A percentile compares a stretch with the other conserved stretches of the same genome.
These are phyloP conservation scores for Crepidotus variabilis DNA, from an alignment of 768 basidiomycete genomes.

Conservation along the genomic window DNA sequence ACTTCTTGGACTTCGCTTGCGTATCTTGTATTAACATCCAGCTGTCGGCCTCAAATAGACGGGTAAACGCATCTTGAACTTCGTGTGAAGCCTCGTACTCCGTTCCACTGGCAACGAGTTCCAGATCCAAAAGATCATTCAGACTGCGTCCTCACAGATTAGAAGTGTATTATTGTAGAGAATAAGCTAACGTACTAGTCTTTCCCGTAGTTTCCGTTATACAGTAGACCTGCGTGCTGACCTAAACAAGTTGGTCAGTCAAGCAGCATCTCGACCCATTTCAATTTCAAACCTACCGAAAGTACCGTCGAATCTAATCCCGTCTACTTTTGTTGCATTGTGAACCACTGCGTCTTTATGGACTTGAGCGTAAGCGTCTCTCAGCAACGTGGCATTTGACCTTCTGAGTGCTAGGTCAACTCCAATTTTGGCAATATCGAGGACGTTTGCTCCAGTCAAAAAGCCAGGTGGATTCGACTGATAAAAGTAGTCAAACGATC, in stretches of 20 bases:
- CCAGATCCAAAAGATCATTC: slow-evolving; percentile 59
- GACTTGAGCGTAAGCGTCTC: slow-evolving; percentile 45
- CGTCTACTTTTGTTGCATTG: slow-evolving; percentile 48
- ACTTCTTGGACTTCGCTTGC: slow-evolving; percentile 54
- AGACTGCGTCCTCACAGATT: slow-evolving; percentile 30
- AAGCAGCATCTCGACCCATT: too few relatives aligned
- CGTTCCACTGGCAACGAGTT: slow-evolving; percentile 60
- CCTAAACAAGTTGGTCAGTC: slow-evolving; percentile 1
- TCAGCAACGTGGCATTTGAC: slow-evolving; percentile 40
- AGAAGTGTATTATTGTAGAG: background rate
- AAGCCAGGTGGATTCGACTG: slow-evolving; percentile 39
- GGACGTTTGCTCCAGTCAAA: slow-evolving; percentile 60
- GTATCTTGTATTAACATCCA: slow-evolving; percentile 72
- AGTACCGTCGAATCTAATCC: slow-evolving; percentile 52
- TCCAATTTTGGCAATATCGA: slow-evolving; percentile 63
- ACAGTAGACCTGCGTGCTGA: slow-evolving; percentile 65
- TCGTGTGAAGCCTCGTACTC: slow-evolving; percentile 43
- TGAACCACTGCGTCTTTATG: slow-evolving; percentile 51
- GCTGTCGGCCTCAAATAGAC: slow-evolving; percentile 51
- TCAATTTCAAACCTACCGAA: slow-evolving; percentile 23
- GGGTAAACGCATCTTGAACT: slow-evolving; percentile 46
- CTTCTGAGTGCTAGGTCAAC: slow-evolving; percentile 45
- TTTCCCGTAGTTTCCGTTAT: slow-evolving; percentile 68
- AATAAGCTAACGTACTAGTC: slow-evolving; percentile 31
- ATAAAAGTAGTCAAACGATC: slow-evolving; percentile 48